Evolutionary conservation across 75 land plant species (phyloP), one percentile per base, ranked within the genome.

Genomic region (Sequoiadendron giganteum): DNA sequence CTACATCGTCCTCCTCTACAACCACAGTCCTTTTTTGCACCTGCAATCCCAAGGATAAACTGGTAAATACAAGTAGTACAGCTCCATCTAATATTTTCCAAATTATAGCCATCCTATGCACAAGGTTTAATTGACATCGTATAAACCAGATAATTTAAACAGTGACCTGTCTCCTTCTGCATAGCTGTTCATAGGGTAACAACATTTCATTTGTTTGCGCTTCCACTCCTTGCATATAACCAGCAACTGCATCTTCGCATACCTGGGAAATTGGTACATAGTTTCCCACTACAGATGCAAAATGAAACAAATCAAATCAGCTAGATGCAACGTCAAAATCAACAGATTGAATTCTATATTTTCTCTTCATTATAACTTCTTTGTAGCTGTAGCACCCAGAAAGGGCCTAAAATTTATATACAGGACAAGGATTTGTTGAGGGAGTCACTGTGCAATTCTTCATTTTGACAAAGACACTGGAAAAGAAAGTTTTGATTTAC

Each of bases 1-100:
- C 86, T 16, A 91, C 89, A 91, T 93, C 93, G 86, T 93, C 93
- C 39, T 91, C 87, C 72, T 95, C 96, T 58, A 91, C 83, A 38
- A 89, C 75, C 2, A 87, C 58, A 56, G 80, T 83, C 52, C 92
- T 92, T 42, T 86, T 84, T 91, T 89, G 15, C 70, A 94, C 93
- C 95, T 95, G 89, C 70, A 87, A 43, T 28, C 18, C 80, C 48
- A 45, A n/a, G 10, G 28, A 47, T 82, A 15, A 82, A n/a, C 32
- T 82, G 28, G 5, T 47, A 47, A 40, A 11, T 82, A 82, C 10
- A 3, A 25, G 4, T 8, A 82, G 30, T 82, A 45, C 11, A 40
- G 13, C 84, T 82, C 28, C 11, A 82, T 82, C 13, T 11, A 13
- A 52, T 18, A 43, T 28, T 39, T 82, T 52, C 14, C 55, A 52